phyloP scores from a whole-genome alignment of 2,329 filamentous ascomycete genomes.

The Xylaria sp. region DNA sequence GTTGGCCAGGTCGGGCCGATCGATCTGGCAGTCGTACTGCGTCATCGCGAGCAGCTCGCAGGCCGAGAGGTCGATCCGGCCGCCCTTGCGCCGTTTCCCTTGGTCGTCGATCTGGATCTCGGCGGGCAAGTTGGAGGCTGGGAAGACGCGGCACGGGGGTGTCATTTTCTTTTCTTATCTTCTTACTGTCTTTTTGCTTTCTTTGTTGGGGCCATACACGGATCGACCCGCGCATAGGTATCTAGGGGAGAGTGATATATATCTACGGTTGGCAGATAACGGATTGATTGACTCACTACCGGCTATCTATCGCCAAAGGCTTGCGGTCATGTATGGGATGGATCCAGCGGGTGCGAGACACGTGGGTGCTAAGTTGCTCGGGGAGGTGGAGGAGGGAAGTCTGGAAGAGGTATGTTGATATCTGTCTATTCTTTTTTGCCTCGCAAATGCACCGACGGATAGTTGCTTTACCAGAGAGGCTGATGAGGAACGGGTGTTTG shows the following conservation, averaged over 20 bases:
- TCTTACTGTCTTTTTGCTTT: neutral
- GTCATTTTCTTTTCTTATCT: conserved; percentile 51
- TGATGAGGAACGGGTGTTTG: neutral
- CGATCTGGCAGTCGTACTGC: conserved; percentile 66
- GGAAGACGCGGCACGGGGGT: conserved; percentile 62
- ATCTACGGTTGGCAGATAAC: no score
- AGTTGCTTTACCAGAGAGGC: no score
- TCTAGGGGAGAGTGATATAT: neutral
- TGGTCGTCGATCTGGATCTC: conserved; percentile 56
- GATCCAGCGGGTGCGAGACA: conserved; percentile 46
- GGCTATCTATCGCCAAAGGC: neutral
- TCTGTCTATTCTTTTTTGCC: neutral
- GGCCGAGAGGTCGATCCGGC: conserved; percentile 55
- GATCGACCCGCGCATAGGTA: no score
- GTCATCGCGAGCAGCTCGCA: conserved; percentile 64
- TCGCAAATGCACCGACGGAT: no score
- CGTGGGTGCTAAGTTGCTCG: conserved; percentile 56
- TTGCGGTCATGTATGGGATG: conserved; percentile 30
- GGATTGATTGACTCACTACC: neutral
- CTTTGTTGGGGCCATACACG: neutral
- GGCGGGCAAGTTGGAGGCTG: conserved; percentile 55
- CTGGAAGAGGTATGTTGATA: conserved; percentile 60
- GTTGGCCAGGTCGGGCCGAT: conserved; percentile 51
- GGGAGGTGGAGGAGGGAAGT: conserved; percentile 61
- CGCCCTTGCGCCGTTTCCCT: conserved; percentile 59